Percentiles rank a stretch among this genome's conserved stretches.
Conservation (phyloP, 176 grass and related monocot species). For the Zea luxurians region DNA sequence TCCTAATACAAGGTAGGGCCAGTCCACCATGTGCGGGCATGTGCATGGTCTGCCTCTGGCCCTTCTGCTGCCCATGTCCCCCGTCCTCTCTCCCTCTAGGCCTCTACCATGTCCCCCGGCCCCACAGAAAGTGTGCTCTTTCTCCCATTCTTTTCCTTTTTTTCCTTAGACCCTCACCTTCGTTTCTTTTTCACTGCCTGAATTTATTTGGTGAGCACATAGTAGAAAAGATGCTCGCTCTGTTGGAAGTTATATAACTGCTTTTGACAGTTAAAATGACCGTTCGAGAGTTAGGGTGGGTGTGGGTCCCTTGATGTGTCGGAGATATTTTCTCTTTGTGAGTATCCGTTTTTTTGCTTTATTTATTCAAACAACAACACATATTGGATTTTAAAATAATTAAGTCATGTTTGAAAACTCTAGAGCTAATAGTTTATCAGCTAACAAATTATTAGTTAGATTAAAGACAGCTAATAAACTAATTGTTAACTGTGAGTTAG, state of each 20-base stretch:
- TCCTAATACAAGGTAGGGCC: no score
- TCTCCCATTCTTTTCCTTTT: slow-evolving; percentile 20
- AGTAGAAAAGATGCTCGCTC: neutral
- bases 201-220: slow-evolving; percentile 25
- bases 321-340: neutral
- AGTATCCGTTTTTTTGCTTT: neutral
- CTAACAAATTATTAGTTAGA: no score
- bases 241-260: slow-evolving; percentile 36
- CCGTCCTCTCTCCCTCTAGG: slow-evolving; percentile 4
- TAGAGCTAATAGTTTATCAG: no score
- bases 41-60: slow-evolving; percentile 48
- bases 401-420: no score
- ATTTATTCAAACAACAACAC: neutral
- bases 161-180: neutral
- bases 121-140: slow-evolving; percentile 36
- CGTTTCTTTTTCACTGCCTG: slow-evolving; percentile 30
- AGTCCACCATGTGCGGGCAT: slow-evolving; percentile 43
- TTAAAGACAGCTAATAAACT: no score
- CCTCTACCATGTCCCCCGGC: slow-evolving; percentile 15
- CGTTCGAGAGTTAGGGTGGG: neutral
- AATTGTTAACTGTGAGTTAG: no score
- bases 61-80: slow-evolving; percentile 30
- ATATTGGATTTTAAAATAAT: neutral
- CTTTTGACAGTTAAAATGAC: slow-evolving; percentile 14
- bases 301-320: neutral